Evolutionary conservation across 2,329 filamentous ascomycete genomes (phyloP), one percentile per base, ranked within the genome.

Genomic region (Colletotrichum cuscutae): DNA sequence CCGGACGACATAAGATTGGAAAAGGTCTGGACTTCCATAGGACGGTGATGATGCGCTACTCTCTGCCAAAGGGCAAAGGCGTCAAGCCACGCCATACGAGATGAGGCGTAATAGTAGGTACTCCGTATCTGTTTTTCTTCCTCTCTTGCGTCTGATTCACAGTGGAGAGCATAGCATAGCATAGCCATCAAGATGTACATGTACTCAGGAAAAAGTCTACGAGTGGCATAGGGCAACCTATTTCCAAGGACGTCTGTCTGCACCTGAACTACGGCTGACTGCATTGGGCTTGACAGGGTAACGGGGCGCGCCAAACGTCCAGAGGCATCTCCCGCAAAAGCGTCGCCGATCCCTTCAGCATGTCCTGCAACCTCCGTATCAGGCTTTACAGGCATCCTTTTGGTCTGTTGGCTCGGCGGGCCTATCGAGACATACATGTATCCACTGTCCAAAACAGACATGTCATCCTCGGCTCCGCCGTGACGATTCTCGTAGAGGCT

Each of bases 21-120:
- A 57, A 26, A 52, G 56, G 60, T 46, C 66, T 65, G 28, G 66
- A 56, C 66, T 30, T 24, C 19, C 42, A 22, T 49, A 49, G 42
- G 42, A 9, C 11, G 42, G 19, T 9, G 15, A 49, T 49, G 19
- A 49, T 49, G 42, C 42, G 42, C 42, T 49, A 49, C 37, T 12
- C 37, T 15, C 37, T 42, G 37, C 37, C n/a, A 37, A 58, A 35
- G 60, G 64, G 70, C n/a, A 35, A 46, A 49, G 30, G n/a, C 15
- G 15, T 32, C 65, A 63, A 71, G 68, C 69, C 69, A 72, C 46
- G 42, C 24, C 65, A 72, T 52, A 67, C 68, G 57, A 67, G 62
- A 61, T 57, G 13, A 61, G 35, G 24, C 30, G 59, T 61, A 19
- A n/a, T 3, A 12, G 8, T 19, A n/a, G 19, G 4, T 15, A n/a